Evolutionary conservation across 257 asterid species (phyloP).

Genomic region (Ajuga chamaepitys): DNA sequence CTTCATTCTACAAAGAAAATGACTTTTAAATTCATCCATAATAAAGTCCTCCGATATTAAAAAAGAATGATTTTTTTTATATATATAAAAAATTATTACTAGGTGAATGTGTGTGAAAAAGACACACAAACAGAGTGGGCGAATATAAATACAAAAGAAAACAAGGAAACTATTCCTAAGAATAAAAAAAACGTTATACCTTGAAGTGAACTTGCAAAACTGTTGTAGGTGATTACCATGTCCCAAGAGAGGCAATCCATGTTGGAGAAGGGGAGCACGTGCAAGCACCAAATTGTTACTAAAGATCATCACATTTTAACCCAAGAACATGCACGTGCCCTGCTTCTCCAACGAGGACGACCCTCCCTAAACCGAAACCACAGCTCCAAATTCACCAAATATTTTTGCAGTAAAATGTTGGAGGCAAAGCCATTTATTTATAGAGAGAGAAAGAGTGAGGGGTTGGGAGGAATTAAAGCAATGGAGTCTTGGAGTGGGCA

Average conservation of each 20-base stretch:
- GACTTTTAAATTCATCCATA: no score
- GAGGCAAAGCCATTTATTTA: slow-evolving; percentile 24
- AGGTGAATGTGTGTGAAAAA: no score
- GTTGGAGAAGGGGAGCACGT: slow-evolving; percentile 92
- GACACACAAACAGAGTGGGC: no score
- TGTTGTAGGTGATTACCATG: no score
- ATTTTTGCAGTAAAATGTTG: background rate
- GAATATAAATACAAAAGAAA: no score
- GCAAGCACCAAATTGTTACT: slow-evolving; percentile 25
- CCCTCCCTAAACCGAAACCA: slow-evolving; percentile 20
- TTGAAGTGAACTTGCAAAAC: no score
- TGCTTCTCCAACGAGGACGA: slow-evolving; percentile 73
- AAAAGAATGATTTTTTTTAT: no score
- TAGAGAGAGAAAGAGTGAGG: background rate
- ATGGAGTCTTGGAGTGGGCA: slow-evolving; percentile 61
- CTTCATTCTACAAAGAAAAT: no score
- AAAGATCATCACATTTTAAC: background rate
- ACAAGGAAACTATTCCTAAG: no score
- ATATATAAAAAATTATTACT: no score
- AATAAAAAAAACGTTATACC: no score
- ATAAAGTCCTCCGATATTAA: no score
- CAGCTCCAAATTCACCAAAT: background rate
- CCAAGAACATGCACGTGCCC: slow-evolving; percentile 65
- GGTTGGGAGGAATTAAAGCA: slow-evolving; percentile 22
- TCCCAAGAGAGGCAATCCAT: slow-evolving; percentile 46